Base-by-base conservation (phyloP, 108 stramenopile species). In the Fragilaria crotonensis region DNA sequence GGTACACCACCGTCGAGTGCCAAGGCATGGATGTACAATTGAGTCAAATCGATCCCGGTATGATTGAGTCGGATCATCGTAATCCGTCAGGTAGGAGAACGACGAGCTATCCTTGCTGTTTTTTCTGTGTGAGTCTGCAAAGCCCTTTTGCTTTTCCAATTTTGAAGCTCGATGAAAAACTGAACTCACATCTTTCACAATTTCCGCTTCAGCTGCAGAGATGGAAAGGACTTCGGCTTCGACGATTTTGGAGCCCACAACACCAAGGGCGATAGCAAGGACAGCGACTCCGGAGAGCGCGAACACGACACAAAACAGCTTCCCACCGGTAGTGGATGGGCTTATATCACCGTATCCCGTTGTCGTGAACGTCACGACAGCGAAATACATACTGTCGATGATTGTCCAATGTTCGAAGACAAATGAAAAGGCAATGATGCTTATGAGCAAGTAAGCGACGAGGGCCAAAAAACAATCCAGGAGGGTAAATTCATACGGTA, bases 301-400 rank as follows among this genome's bases (percentile, higher is more conserved):
- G 21, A 25, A 70, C n/a, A 70, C 25, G 25, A 62, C 63, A 9
- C 62, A 57, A 49, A 69, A 69, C 1, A 69, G 3, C 14, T 33
- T 52, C n/a, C 46, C 27, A 20, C 30, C 44, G 14, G 27, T 1
- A 1, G 60, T 30, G 9, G 28, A 23, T 3, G 66, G 66, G 32
- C 26, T 22, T 20, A 73, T 36, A 52, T 77, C 76, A 1, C 76
- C 76, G 44, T 73, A 77, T 32, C 71, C 68, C 23, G 58, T 29
- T n/a, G 69, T 70, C 14, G 69, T 70, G 36, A 70, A 70, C 17
- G 69, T 70, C 14, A 48, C 45, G 23, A 70, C 69, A 4, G 69
- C 69, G 59, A 70, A 70, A 32, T 70, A 70, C 23, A 54, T 31
- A 57, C 53, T 56, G 21, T 72, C 64, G 22, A 66, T 56, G 17